Base-by-base conservation (phyloP, 306 rosid species). In the Malus domestica region DNA sequence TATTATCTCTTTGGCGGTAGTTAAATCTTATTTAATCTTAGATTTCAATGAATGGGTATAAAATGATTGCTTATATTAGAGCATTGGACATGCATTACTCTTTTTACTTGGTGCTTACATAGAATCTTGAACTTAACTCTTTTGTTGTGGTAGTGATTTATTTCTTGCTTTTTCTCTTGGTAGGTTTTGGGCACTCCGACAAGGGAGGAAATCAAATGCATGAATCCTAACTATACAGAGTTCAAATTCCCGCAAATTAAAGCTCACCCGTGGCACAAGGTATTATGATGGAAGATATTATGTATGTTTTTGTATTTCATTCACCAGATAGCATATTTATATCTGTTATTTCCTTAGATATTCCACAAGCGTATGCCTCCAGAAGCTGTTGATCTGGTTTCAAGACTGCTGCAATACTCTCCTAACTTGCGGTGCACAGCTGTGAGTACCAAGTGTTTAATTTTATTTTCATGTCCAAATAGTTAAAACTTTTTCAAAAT, bases 221-320 rank as follows among this genome's bases (percentile, higher is more conserved):
- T 94, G 98, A 94, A 94, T 83, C 98, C 97, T 78, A 91, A 94
- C 81, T 94, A 94, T 77, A 94, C 98, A 19, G 98, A 94, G 83
- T 94, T 90, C 90, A 94, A 94, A 80, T 94, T 94, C 86, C 98
- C 98, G 51, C 98, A 94, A 80, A 94, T 94, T 64, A 94, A 94
- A 87, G 98, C 98, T 44, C 98, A 94, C 78, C 98, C 98, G 54
- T 94, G 98, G 98, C 98, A 94, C 89, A 94, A 94, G 97, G 98
- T 94, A 88, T 51, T 27, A 4, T 20, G 20, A 71, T 59, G 51
- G 67, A 71, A 22, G 67, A 65, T 71, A 64, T 66, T 9, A 10
- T 68, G 42, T n/a, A 19, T 72, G 42, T 55, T 16, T 64, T 55
- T 70, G 29, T 22, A 54, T 72, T 22, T 59, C 35, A 19, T 45